Base-by-base conservation (phyloP, 2,329 filamentous ascomycete genomes). In the Arthrobotrys megalospora region DNA sequence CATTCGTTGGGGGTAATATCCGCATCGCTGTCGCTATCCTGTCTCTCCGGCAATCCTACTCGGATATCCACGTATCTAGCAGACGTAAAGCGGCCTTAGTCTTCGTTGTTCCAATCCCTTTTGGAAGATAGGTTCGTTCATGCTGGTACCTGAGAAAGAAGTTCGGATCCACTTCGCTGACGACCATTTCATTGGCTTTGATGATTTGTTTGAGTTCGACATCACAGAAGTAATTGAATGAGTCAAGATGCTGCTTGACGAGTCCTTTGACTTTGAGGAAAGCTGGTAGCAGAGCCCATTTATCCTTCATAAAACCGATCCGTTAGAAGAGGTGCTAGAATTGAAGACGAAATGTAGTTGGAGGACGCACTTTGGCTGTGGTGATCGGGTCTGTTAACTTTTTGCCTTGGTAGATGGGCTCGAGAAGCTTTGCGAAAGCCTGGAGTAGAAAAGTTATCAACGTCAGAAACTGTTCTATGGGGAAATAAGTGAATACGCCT, bases 191-290 rank as follows among this genome's bases (percentile, higher is more conserved):
- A 84, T 97, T 98, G 64, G 95, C 93, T 83, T 93, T 91, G 81
- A 99, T 92, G 81, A 99, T 99, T 82, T 97, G 94, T 86, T 97
- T 97, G 84, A 99, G 91, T 83, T 98, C 94, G 71, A 96, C 92
- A 82, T 99, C 93, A 81, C 97, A 92, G 82, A 99, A 98, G 86
- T 96, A 97, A 86, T 99, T 97, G 88, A 96, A 99, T 24, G 96
- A 98, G 86, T 99, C 96, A 83, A 97, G 95, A 84, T 97, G 94
- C 87, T 98, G 95, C 85, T 97, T 97, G 66, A 97, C 94, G 72
- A 97, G 87, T 72, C 94, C 94, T 85, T 99, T 99, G 82, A 97
- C 94, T 85, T 97, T 97, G 76, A 99, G 87, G 84, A 99, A 99
- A n/a, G 96, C 96, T 0, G 96, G 96, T 32, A 99, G 86, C 48